Conservation (phyloP, 148 eudicot species). For the Nyssa sinensis region DNA sequence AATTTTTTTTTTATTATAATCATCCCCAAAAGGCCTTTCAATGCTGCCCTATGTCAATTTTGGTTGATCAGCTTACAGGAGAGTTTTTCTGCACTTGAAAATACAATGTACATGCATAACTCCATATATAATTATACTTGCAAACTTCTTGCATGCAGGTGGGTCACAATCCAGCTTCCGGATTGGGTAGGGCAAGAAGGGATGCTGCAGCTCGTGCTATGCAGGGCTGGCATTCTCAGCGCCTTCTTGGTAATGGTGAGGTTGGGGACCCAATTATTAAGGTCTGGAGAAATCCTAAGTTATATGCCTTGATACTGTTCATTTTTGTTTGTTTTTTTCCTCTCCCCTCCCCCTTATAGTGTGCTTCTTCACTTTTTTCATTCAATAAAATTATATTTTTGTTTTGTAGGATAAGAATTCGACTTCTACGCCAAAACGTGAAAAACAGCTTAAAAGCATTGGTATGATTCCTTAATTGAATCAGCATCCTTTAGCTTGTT, state of each 20-base stretch:
- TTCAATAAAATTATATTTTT: slow-evolving; percentile 4
- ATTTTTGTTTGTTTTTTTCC: neutral
- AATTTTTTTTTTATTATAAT: too few species aligned
- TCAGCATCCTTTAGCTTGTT: neutral
- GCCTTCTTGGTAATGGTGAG: slow-evolving; percentile 79
- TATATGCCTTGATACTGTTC: too few species aligned
- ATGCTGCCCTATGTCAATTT: too few species aligned
- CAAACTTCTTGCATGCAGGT: slow-evolving; percentile 29
- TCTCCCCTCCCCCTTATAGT: neutral
- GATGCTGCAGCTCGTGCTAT: slow-evolving; percentile 64
- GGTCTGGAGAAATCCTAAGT: slow-evolving; percentile 25
- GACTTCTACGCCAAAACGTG: slow-evolving; percentile 50
- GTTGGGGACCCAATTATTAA: slow-evolving; percentile 73
- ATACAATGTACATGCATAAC: neutral
- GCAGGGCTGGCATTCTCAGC: slow-evolving; percentile 82
- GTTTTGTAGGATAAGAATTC: slow-evolving; percentile 67
- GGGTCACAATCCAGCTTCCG: slow-evolving; percentile 36
- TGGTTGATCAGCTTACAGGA: too few species aligned
- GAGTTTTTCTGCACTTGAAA: too few species aligned
- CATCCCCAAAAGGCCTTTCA: too few species aligned
- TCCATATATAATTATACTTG: neutral
- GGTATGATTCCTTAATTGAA: slow-evolving; percentile 42
- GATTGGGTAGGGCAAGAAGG: slow-evolving; percentile 62
- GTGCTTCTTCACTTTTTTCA: neutral
- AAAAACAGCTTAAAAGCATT: slow-evolving; percentile 72